phyloP scores from a whole-genome alignment of 1,284 basidiomycete genomes.

The Malassezia arunalokei region DNA sequence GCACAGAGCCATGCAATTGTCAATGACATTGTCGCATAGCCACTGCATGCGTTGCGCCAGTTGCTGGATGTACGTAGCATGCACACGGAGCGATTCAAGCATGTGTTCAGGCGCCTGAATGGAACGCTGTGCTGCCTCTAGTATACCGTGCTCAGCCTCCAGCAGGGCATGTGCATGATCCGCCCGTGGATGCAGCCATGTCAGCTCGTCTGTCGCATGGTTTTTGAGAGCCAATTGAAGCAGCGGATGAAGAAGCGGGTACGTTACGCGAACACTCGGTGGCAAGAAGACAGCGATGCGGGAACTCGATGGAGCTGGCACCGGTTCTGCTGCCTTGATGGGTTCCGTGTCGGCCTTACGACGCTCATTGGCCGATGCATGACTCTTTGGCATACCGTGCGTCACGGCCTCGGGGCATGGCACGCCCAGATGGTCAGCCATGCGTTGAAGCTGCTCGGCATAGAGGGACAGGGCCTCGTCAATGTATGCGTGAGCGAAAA shows the following conservation, averaged over 20 bases:
- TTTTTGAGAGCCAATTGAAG: constrained; percentile 17
- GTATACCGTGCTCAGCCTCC: constrained; percentile 2
- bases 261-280: constrained; percentile 21
- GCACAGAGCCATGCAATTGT: too few species aligned
- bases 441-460: constrained; percentile 4
- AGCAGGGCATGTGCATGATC: neutral
- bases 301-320: neutral
- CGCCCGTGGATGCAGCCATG: constrained; percentile 1
- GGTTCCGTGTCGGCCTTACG: neutral
- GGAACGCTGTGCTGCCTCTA: neutral
- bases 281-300: constrained; percentile 20
- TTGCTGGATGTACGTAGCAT: constrained; percentile 1
- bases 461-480: constrained; percentile 12
- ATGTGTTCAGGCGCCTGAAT: neutral
- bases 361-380: constrained; percentile 10
- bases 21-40: neutral
- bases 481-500: constrained; percentile 13
- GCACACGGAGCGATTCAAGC: constrained; percentile 4
- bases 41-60: neutral
- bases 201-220: neutral
- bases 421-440: constrained; percentile 19
- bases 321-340: neutral
- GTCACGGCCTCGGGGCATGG: constrained; percentile 3
- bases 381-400: constrained; percentile 17
- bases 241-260: constrained; percentile 18